phyloP scores from a whole-genome alignment of 2,329 filamentous ascomycete genomes.

The Penicillium sp. region DNA sequence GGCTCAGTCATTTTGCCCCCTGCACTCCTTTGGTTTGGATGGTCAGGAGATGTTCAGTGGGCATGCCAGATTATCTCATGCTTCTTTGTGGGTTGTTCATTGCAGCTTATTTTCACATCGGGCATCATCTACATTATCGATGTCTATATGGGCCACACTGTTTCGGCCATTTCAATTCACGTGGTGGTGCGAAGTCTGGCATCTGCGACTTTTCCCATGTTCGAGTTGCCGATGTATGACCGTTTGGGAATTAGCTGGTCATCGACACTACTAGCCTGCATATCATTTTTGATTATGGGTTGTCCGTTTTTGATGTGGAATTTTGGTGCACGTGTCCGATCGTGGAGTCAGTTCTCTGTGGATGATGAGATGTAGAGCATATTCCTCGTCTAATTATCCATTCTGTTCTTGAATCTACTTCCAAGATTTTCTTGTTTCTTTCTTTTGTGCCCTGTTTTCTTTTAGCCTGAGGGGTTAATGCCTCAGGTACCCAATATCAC shows the following conservation, averaged over 20 bases:
- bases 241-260: conserved; percentile 40
- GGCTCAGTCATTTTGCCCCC: conserved; percentile 44
- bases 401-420: too few species aligned
- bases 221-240: conserved; percentile 37
- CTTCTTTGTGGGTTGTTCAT: conserved; percentile 44
- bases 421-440: too few species aligned
- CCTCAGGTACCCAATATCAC: too few species aligned
- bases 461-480: too few species aligned
- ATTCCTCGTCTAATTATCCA: too few species aligned
- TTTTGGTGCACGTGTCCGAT: too few species aligned
- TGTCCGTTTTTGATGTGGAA: too few species aligned
- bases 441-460: too few species aligned
- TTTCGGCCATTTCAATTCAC: conserved; percentile 42
- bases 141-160: conserved; percentile 39
- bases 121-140: conserved; percentile 45
- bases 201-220: conserved; percentile 35
- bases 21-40: conserved; percentile 53
- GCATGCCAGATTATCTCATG: conserved; percentile 48
- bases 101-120: conserved; percentile 45
- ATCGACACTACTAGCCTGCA: conserved; percentile 32
- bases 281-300: too few species aligned
- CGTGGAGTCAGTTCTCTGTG: too few species aligned
- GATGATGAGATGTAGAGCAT: too few species aligned
- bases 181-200: conserved; percentile 33
- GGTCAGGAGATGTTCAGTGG: conserved; percentile 47